Evolutionary conservation across 2,329 filamentous ascomycete genomes (phyloP).

Genomic region (Plenodomus tracheiphilus): DNA sequence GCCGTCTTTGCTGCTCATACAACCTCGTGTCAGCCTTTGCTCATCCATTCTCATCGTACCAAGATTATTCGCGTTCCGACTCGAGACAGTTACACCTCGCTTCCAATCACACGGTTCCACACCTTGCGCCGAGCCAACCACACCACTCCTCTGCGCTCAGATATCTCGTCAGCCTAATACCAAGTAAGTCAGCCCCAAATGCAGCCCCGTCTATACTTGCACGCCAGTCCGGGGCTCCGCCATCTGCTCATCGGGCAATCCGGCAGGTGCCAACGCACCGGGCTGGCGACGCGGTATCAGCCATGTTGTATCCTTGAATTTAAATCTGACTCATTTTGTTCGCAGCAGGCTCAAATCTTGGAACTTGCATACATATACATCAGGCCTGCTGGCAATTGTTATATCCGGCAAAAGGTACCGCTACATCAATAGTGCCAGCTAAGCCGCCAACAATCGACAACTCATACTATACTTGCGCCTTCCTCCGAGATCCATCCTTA

Average conservation of each 20-base stretch:
- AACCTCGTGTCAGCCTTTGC: constrained; percentile 7
- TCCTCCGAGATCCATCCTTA: background rate
- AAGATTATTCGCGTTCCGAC: constrained; percentile 6
- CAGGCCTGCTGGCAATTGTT: background rate
- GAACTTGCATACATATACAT: background rate
- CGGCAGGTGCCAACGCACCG: constrained; percentile 37
- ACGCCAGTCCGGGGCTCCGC: constrained; percentile 27
- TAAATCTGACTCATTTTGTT: constrained; percentile 42
- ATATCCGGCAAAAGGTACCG: background rate
- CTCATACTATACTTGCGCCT: constrained; percentile 2
- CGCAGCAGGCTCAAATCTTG: constrained; percentile 24
- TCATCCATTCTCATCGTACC: constrained; percentile 1
- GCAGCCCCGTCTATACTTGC: constrained; percentile 28
- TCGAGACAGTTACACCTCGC: constrained; percentile 1
- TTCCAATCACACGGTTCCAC: constrained; percentile 15
- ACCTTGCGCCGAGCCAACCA: constrained; percentile 16
- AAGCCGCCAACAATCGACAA: background rate
- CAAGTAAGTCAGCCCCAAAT: constrained; percentile 38
- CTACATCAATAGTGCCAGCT: background rate
- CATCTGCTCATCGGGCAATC: constrained; percentile 15
- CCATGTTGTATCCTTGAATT: constrained; percentile 33
- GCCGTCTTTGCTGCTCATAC: constrained; percentile 3
- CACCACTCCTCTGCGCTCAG: no score
- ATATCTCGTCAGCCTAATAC: constrained; percentile 17
- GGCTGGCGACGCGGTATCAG: constrained; percentile 18